Percentiles rank a stretch among this genome's conserved stretches.
phyloP scores from a whole-genome alignment of 2,329 filamentous ascomycete species.

The Arthrinium puccinioides region DNA sequence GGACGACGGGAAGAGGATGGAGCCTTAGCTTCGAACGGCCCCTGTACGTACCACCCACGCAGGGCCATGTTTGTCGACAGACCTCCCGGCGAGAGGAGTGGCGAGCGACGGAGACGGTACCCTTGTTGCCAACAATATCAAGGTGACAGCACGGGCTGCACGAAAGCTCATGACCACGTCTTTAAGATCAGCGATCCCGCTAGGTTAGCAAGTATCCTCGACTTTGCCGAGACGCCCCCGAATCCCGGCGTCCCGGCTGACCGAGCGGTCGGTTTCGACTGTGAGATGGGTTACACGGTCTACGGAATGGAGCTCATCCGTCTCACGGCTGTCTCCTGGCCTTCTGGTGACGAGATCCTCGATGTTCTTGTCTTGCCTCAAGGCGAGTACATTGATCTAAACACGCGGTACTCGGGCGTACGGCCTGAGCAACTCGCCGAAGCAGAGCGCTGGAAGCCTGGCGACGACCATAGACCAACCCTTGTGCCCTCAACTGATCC shows the following conservation, averaged over 20 bases:
- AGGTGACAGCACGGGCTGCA: constrained; percentile 70
- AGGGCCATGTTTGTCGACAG: constrained; percentile 54
- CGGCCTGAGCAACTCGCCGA: constrained; percentile 67
- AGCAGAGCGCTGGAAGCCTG: constrained; percentile 49
- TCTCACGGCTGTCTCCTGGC: constrained; percentile 84
- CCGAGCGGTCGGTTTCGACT: constrained; percentile 80
- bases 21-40: constrained; percentile 66
- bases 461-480: constrained; percentile 18
- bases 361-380: constrained; percentile 81
- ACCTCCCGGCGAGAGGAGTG: constrained; percentile 48
- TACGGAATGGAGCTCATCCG: constrained; percentile 83
- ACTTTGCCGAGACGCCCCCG: constrained; percentile 71
- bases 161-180: constrained; percentile 65
- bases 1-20: constrained; percentile 72
- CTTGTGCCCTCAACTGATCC: constrained; percentile 12
- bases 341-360: constrained; percentile 63
- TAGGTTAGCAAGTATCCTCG: constrained; percentile 68
- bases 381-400: constrained; percentile 81
- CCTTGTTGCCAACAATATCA: constrained; percentile 72
- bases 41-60: constrained; percentile 76
- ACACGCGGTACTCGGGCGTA: constrained; percentile 87
- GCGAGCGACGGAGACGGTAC: constrained; percentile 52
- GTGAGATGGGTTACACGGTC: constrained; percentile 95
- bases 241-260: constrained; percentile 45
- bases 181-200: constrained; percentile 77